These are phyloP conservation scores for Bryoglossum gracile DNA, from an alignment of 495 filamentous ascomycete genomes.

Conservation along the genomic window DNA sequence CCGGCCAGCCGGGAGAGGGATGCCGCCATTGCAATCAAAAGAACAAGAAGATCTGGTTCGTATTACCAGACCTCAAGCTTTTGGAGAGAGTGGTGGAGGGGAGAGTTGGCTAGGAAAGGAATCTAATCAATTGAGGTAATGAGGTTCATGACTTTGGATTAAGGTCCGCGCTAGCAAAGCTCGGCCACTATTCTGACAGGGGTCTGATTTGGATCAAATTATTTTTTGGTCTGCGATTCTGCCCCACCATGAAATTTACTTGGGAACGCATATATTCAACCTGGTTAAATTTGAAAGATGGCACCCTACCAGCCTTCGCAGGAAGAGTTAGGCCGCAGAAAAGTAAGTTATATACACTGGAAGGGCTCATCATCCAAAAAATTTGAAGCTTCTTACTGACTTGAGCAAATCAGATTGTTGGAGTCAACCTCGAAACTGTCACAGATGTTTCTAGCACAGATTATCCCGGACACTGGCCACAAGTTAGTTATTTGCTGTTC, in stretches of 20 bases:
- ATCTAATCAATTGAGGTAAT: too few species aligned
- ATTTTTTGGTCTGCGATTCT: not conserved
- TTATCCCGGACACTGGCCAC: slow-evolving; percentile 83
- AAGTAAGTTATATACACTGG: slow-evolving; percentile 18
- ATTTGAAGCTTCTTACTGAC: not conserved
- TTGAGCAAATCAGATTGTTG: slow-evolving; percentile 58
- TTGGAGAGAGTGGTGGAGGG: slow-evolving; percentile 8
- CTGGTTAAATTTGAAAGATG: too few species aligned
- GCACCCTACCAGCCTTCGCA: slow-evolving; percentile 16
- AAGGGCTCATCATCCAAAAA: not conserved
- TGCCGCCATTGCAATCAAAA: slow-evolving; percentile 27
- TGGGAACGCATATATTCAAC: too few species aligned
- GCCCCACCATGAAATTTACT: slow-evolving; percentile 7
- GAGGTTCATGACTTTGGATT: slow-evolving; percentile 6
- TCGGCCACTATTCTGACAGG: not conserved
- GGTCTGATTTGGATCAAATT: not conserved
- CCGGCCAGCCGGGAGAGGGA: slow-evolving; percentile 47
- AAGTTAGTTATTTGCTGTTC: too few species aligned
- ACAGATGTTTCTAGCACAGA: slow-evolving; percentile 82
- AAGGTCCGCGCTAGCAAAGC: not conserved
- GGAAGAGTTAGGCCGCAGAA: slow-evolving; percentile 22
- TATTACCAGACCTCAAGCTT: slow-evolving; percentile 18
- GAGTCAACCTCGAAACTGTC: slow-evolving; percentile 80
- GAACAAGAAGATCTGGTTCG: slow-evolving; percentile 7
- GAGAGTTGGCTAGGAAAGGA: not conserved